These are phyloP conservation scores for Aspergillus sp. DNA, from an alignment of 2,329 filamentous ascomycete species.

Conservation along the genomic window DNA sequence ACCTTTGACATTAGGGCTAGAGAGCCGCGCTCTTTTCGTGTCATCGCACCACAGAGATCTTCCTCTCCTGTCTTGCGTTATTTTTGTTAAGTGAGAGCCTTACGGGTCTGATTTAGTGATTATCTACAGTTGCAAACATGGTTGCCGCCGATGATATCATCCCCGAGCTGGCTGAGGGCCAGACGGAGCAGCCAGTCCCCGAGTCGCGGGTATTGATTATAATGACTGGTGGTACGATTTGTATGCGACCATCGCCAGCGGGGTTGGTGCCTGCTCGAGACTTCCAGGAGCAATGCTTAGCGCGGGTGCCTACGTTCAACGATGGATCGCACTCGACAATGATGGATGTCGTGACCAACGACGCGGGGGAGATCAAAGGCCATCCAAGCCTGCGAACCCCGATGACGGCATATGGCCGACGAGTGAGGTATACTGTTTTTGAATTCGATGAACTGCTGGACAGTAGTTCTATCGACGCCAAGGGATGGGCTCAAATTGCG, in stretches of 20 bases:
- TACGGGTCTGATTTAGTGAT: not conserved
- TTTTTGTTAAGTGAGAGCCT: not conserved
- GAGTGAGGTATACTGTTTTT: conserved; percentile 78
- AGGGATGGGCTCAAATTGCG: conserved; percentile 84
- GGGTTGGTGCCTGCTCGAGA: conserved; percentile 78
- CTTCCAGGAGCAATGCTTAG: conserved; percentile 80
- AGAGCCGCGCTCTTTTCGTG: not conserved
- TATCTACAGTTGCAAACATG: conserved; percentile 19
- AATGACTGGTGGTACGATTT: conserved; percentile 81
- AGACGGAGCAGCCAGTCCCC: conserved; percentile 43
- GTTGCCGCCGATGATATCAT: conserved; percentile 17
- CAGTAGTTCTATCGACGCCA: conserved; percentile 83
- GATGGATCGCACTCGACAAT: conserved; percentile 63
- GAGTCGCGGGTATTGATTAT: conserved; percentile 85
- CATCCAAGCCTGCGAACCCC: conserved; percentile 77
- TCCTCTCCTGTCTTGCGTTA: not conserved
- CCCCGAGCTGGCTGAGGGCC: conserved; percentile 24
- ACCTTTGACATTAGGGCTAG: not conserved
- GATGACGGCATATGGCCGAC: conserved; percentile 73
- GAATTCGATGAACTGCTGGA: conserved; percentile 85
- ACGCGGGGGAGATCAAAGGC: conserved; percentile 47
- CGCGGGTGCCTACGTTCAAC: conserved; percentile 81
- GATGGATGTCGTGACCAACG: conserved; percentile 57
- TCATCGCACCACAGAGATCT: not conserved
- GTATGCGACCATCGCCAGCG: conserved; percentile 79